phyloP scores from a whole-genome alignment of 495 filamentous ascomycete genomes.

The Clavariopsis aquatica region DNA sequence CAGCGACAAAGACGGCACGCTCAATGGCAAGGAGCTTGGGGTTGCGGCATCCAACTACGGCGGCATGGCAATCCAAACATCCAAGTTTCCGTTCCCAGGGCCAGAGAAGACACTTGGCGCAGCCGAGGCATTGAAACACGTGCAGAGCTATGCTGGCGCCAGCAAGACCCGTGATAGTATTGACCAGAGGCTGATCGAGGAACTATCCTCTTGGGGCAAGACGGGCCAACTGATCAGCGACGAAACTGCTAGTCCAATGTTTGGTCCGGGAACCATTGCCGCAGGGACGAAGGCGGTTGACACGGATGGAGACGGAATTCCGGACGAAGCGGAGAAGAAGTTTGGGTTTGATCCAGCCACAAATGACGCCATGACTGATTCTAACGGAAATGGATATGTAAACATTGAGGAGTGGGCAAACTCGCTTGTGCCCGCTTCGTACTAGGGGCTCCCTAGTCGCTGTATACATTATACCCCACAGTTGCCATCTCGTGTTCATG shows the following conservation, averaged over 20 bases:
- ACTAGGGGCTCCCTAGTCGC: slow-evolving; percentile 17
- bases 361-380: slow-evolving; percentile 25
- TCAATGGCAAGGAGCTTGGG: slow-evolving; percentile 25
- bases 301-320: slow-evolving; percentile 28
- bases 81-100: slow-evolving; percentile 15
- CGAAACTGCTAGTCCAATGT: slow-evolving; percentile 26
- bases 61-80: slow-evolving; percentile 14
- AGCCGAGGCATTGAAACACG: slow-evolving; percentile 8
- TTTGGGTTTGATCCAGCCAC: slow-evolving; percentile 12
- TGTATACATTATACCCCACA: too few relatives aligned
- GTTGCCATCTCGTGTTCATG: not conserved
- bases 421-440: slow-evolving; percentile 13
- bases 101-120: slow-evolving; percentile 16
- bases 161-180: slow-evolving; percentile 19
- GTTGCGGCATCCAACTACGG: slow-evolving; percentile 19
- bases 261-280: slow-evolving; percentile 14
- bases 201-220: slow-evolving; percentile 18
- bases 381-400: slow-evolving; percentile 21
- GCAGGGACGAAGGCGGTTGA: slow-evolving; percentile 16
- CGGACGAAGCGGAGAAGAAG: slow-evolving; percentile 20
- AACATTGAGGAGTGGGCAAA: slow-evolving; percentile 30
- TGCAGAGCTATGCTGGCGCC: slow-evolving; percentile 21
- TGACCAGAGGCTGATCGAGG: slow-evolving; percentile 15
- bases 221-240: slow-evolving; percentile 23
- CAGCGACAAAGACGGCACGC: slow-evolving; percentile 20